Conservation (phyloP, 2,329 filamentous ascomycete genomes). For the Colletotrichum brevisporum region DNA sequence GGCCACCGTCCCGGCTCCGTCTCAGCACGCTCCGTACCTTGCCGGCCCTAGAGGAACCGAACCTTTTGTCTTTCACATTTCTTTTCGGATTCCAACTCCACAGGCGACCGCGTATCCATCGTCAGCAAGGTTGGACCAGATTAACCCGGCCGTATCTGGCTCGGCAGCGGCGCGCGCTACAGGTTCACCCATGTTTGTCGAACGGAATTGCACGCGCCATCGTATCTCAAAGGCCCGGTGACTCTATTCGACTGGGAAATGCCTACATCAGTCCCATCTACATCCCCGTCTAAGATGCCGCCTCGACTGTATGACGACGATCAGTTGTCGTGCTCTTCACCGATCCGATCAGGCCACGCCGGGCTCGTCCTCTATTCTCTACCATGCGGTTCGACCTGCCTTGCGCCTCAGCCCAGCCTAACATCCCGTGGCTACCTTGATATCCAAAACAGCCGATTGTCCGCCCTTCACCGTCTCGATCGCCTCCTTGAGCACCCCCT, state of each 20-base stretch:
- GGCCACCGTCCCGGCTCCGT: not conserved
- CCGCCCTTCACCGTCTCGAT: slow-evolving; percentile 66
- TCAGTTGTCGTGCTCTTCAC: slow-evolving; percentile 4
- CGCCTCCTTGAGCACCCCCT: slow-evolving; percentile 62
- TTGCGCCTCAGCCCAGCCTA: slow-evolving; percentile 42
- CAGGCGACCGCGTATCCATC: too few species aligned
- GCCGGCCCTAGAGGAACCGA: not conserved
- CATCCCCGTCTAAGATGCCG: slow-evolving; percentile 10
- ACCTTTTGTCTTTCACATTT: not conserved
- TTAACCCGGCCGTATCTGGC: not conserved
- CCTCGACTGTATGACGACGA: slow-evolving; percentile 4
- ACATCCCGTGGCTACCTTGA: slow-evolving; percentile 63
- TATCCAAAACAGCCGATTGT: slow-evolving; percentile 67
- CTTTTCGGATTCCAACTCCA: not conserved
- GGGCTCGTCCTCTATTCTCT: not conserved
- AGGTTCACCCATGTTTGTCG: slow-evolving; percentile 17
- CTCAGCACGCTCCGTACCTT: not conserved
- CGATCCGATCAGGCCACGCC: not conserved
- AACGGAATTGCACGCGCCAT: not conserved
- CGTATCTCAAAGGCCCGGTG: slow-evolving; percentile 6
- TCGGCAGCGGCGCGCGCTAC: not conserved
- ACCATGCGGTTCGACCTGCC: not conserved
- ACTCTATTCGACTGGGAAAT: slow-evolving; percentile 20
- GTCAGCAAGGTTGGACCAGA: not conserved
- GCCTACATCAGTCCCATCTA: slow-evolving; percentile 11